Percentiles rank a stretch among this genome's conserved stretches.
Conservation (phyloP, 108 stramenopile genomes). For the Schizochytrium sp. region DNA sequence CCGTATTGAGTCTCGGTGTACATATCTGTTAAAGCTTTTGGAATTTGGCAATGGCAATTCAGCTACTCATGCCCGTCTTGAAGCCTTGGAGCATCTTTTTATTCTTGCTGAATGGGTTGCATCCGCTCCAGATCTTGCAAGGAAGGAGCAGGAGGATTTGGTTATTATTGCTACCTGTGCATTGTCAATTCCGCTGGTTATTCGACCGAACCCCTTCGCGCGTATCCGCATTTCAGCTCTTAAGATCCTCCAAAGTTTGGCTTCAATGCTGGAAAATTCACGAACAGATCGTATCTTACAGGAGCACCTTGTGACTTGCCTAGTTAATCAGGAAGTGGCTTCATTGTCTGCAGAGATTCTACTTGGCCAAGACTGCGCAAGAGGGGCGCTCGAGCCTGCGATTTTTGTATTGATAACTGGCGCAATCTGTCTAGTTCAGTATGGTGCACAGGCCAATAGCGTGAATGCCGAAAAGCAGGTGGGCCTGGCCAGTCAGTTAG, state of each 20-base stretch:
- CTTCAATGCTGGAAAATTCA: background rate
- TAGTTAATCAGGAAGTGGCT: background rate
- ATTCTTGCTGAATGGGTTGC: slow-evolving; percentile 29
- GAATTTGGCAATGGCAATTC: slow-evolving; percentile 9
- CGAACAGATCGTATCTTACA: background rate
- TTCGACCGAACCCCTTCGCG: slow-evolving; percentile 21
- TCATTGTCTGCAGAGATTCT: slow-evolving; percentile 1
- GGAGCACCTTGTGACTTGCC: background rate
- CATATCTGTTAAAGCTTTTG: background rate
- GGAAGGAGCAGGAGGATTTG: background rate
- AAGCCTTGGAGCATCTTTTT: slow-evolving; percentile 24
- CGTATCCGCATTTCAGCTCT: slow-evolving; percentile 8
- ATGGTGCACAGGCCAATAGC: background rate
- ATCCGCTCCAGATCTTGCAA: background rate
- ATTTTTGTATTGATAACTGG: background rate
- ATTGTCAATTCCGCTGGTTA: background rate
- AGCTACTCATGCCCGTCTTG: background rate
- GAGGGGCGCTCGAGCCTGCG: background rate
- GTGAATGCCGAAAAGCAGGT: background rate
- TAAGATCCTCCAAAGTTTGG: slow-evolving; percentile 3
- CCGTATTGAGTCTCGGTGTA: slow-evolving; percentile 1
- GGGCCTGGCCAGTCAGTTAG: background rate
- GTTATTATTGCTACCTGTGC: slow-evolving; percentile 3
- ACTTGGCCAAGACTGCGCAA: background rate
- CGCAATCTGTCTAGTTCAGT: background rate